Base-by-base conservation (phyloP, 2,329 filamentous ascomycete genomes). In the Trichoderma aggressivum region DNA sequence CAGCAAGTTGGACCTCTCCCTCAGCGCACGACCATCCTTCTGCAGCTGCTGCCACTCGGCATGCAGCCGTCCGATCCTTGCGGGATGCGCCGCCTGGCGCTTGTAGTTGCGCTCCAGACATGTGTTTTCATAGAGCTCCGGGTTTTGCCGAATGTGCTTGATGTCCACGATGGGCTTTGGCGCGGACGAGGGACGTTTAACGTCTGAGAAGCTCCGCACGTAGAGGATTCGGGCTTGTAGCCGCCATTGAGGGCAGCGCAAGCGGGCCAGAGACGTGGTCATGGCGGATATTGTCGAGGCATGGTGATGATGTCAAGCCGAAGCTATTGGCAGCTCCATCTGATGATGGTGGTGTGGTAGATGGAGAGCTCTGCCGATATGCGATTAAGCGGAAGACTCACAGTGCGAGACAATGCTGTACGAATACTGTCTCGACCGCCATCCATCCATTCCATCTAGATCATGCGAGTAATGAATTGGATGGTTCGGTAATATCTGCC, bases 111-210 rank as follows among this genome's bases (percentile, higher is more conserved):
- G 90, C 75, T 94, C 91, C 72, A 91, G 80, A 81, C 93, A 97
- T 78, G 97, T 98, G 75, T 91, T 86, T 75, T 92, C 88, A 84
- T 98, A 92, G 18, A 97, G 86, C 16, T 91, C 88, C 18, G 92
- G 89, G 81, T 97, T 92, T 78, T 94, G 88, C 71, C 94, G 94
- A 80, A 99, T 97, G 82, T 96, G 91, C 80, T 93, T 95, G 79
- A 97, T 87, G 83, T 98, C 92, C 75, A 97, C 87, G 60, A 87
- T 87, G 30, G 93, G 89, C 79, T 93, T 95, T 12, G 94, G 94
- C 16, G 93, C 94, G 66, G 88, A 90, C 2, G 91, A 85, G 5
- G 92, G 92, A 50, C 90, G 86, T 71, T 79, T 80, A 7, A 50
- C 34, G 28, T 70, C 59, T 47, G 65, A 70, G 26, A 70, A 70